Evolutionary conservation across 352 stramenopile species (phyloP).

Genomic region (Phytophthora fragariaefolia): DNA sequence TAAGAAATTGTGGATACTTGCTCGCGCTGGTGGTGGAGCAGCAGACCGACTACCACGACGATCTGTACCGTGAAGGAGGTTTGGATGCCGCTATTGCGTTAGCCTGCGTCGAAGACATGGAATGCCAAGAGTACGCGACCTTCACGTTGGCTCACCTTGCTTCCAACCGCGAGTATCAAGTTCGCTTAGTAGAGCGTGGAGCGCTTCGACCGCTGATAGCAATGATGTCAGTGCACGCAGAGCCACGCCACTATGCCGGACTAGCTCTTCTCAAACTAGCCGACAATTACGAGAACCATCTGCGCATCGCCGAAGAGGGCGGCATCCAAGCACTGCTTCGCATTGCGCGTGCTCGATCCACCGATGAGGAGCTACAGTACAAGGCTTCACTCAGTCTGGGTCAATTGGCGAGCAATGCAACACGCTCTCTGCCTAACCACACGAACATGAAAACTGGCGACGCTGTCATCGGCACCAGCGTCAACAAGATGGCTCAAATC

Average conservation of each 20-base stretch:
- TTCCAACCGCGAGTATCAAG: slow-evolving; percentile 95
- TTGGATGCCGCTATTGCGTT: slow-evolving; percentile 92
- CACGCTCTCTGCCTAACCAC: slow-evolving; percentile 73
- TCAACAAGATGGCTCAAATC: slow-evolving; percentile 82
- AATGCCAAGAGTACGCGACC: slow-evolving; percentile 96
- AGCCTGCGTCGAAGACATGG: slow-evolving; percentile 94
- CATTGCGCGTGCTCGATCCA: slow-evolving; percentile 89
- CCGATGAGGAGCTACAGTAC: slow-evolving; percentile 96
- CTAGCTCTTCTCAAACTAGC: slow-evolving; percentile 97
- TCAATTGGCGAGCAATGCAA: slow-evolving; percentile 92
- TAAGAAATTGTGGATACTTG: slow-evolving; percentile 94
- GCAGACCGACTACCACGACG: slow-evolving; percentile 92
- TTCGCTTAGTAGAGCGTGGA: slow-evolving; percentile 91
- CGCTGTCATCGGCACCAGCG: slow-evolving; percentile 69
- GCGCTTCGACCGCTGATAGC: slow-evolving; percentile 94
- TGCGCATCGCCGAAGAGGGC: slow-evolving; percentile 95
- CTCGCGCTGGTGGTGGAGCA: slow-evolving; percentile 92
- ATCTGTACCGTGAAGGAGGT: slow-evolving; percentile 86
- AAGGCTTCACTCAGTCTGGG: slow-evolving; percentile 95
- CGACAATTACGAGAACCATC: slow-evolving; percentile 98
- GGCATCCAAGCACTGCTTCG: slow-evolving; percentile 95
- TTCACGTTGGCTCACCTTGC: slow-evolving; percentile 96
- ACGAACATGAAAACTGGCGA: slow-evolving; percentile 49
- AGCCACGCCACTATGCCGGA: slow-evolving; percentile 95
- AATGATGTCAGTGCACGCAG: slow-evolving; percentile 95